A percentile compares a stretch with the other conserved stretches of the same genome.
These are phyloP conservation scores for Byssochlamys sp. DNA, from an alignment of 2,329 filamentous ascomycete genomes.

Conservation along the genomic window DNA sequence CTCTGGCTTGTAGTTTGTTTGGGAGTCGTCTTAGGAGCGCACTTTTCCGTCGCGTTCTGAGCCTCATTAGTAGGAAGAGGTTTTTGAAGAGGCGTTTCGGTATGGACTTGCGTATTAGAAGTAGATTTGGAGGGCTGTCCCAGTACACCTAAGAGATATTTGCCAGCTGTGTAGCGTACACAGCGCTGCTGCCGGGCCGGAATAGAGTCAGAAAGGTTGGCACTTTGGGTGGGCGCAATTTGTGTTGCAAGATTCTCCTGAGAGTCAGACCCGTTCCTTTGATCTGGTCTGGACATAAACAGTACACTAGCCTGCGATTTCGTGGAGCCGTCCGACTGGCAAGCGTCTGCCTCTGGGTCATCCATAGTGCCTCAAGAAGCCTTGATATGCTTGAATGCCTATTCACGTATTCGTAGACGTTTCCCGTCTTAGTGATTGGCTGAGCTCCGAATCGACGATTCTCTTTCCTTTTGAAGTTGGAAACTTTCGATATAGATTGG, in stretches of 20 bases:
- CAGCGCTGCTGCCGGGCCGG: neutral
- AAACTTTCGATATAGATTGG: conserved; percentile 18
- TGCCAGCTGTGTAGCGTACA: neutral
- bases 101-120: neutral
- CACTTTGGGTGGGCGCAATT: conserved; percentile 3
- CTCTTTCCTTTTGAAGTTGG: conserved; percentile 12
- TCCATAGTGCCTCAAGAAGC: neutral
- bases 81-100: neutral
- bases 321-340: conserved; percentile 4
- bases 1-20: neutral
- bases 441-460: conserved; percentile 9
- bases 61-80: neutral
- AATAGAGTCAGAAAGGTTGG: neutral
- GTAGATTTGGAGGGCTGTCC: neutral
- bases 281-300: neutral
- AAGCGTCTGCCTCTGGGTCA: neutral
- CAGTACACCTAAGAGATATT: conserved; percentile 3
- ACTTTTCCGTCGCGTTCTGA: neutral
- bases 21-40: neutral
- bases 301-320: conserved; percentile 9
- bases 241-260: conserved; percentile 17
- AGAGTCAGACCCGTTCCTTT: conserved; percentile 1
- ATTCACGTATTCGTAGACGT: conserved; percentile 11
- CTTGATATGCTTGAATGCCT: conserved; percentile 6
- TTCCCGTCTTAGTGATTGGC: conserved; percentile 11